A percentile compares a stretch with the other conserved stretches of the same genome.
These are phyloP conservation scores for Suillus subluteus DNA, from an alignment of 768 basidiomycete species.

Conservation along the genomic window DNA sequence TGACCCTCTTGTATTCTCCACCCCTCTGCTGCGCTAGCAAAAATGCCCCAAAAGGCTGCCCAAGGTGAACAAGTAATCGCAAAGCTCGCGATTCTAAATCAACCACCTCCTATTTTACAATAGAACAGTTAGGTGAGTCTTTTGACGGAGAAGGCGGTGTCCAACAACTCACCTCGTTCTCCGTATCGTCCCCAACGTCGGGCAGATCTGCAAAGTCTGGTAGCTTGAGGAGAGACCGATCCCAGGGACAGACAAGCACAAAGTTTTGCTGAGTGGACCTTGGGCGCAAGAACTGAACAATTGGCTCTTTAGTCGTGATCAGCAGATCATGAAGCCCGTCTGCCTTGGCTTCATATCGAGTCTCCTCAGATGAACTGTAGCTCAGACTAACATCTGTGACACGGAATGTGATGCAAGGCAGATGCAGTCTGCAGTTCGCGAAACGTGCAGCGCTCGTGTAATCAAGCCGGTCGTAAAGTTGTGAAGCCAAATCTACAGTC, in stretches of 20 bases:
- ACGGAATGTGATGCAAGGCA: slow-evolving; percentile 19
- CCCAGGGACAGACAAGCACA: not conserved
- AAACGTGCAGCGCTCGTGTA: not conserved
- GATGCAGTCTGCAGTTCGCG: not conserved
- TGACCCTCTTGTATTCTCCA: no score
- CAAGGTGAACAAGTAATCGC: no score
- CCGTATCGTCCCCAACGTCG: not conserved
- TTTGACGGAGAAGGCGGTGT: no score
- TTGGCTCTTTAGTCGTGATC: not conserved
- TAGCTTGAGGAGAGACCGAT: not conserved
- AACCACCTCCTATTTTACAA: no score
- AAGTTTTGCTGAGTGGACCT: not conserved
- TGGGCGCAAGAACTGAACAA: not conserved
- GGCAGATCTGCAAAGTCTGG: no score
- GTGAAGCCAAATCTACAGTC: not conserved
- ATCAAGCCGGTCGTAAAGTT: not conserved
- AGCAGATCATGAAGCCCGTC: not conserved
- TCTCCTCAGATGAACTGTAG: no score
- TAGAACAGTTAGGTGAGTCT: no score
- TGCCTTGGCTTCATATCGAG: not conserved
- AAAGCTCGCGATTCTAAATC: no score
- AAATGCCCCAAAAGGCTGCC: no score
- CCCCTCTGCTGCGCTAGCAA: no score
- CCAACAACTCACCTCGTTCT: not conserved
- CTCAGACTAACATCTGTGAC: not conserved